phyloP scores from a whole-genome alignment of 2,329 filamentous ascomycete genomes.

The Botrytis fabae region DNA sequence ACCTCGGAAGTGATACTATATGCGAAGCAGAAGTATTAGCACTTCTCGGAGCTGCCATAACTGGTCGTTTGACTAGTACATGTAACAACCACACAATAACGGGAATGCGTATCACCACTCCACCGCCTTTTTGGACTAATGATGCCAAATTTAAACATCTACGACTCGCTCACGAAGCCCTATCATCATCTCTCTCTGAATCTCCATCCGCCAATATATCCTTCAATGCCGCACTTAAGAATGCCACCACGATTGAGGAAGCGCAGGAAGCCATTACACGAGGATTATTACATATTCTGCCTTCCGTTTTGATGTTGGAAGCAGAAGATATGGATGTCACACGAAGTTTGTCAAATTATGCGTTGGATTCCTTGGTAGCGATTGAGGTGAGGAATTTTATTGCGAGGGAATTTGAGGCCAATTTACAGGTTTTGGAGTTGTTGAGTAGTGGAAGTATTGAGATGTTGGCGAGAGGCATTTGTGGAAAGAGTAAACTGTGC shows the following conservation, averaged over 20 bases:
- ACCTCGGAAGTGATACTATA: slow-evolving; percentile 45
- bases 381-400: slow-evolving; percentile 43
- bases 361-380: slow-evolving; percentile 39
- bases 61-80: slow-evolving; percentile 44
- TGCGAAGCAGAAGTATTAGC: slow-evolving; percentile 57
- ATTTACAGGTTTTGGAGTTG: slow-evolving; percentile 54
- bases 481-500: slow-evolving; percentile 44
- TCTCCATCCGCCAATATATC: slow-evolving; percentile 41
- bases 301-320: slow-evolving; percentile 51
- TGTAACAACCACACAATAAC: slow-evolving; percentile 56
- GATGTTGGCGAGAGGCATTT: slow-evolving; percentile 50
- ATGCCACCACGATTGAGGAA: slow-evolving; percentile 47
- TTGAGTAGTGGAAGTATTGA: slow-evolving; percentile 53
- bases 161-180: slow-evolving; percentile 41
- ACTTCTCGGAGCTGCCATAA: slow-evolving; percentile 53
- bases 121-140: slow-evolving; percentile 52
- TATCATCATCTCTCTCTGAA: slow-evolving; percentile 29
- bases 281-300: slow-evolving; percentile 51
- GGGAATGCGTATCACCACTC: slow-evolving; percentile 52
- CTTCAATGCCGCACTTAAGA: slow-evolving; percentile 48
- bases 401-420: slow-evolving; percentile 45
- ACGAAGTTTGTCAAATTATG: slow-evolving; percentile 48
- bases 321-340: slow-evolving; percentile 51
- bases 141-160: slow-evolving; percentile 57
- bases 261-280: slow-evolving; percentile 48